These are phyloP conservation scores for Phytophthora capsici DNA, from an alignment of 352 stramenopile genomes.

Conservation along the genomic window DNA sequence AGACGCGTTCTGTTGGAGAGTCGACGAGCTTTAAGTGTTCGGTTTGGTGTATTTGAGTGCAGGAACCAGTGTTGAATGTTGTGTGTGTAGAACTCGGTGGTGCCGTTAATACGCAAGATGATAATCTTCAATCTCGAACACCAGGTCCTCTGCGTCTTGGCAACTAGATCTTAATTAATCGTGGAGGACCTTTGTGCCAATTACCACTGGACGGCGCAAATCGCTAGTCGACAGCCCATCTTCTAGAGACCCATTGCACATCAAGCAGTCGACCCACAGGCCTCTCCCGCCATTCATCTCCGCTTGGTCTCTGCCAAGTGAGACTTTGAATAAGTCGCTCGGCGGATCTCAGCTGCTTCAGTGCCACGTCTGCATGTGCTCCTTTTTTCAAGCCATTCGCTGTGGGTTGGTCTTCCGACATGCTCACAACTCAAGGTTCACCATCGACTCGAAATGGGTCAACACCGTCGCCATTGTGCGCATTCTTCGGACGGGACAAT, in stretches of 20 bases:
- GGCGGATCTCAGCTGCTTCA: conserved; percentile 11
- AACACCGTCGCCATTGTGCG: conserved; percentile 1
- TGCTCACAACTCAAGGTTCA: conserved; percentile 7
- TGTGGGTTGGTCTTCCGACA: conserved; percentile 6
- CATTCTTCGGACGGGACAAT: conserved; percentile 19
- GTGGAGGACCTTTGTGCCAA: too few species aligned
- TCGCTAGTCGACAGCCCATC: conserved; percentile 22
- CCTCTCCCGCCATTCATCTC: conserved; percentile 17
- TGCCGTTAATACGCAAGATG: not conserved
- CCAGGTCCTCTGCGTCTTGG: too few species aligned
- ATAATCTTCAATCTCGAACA: too few species aligned
- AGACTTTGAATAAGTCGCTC: conserved; percentile 21
- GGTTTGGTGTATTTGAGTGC: not conserved
- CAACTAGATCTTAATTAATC: too few species aligned
- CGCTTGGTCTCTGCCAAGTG: conserved; percentile 21
- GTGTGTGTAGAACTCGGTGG: not conserved
- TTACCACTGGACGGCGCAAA: too few species aligned
- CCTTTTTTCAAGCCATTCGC: conserved; percentile 21
- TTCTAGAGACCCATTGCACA: conserved; percentile 12
- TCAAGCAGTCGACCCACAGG: conserved; percentile 2
- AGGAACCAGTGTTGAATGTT: too few species aligned
- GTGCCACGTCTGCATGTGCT: conserved; percentile 3
- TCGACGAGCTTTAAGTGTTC: not conserved
- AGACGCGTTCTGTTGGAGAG: too few species aligned
- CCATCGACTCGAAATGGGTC: not conserved